phyloP scores from a whole-genome alignment of 805 yeast species.

The Kodamaea hsintzibuensis region DNA sequence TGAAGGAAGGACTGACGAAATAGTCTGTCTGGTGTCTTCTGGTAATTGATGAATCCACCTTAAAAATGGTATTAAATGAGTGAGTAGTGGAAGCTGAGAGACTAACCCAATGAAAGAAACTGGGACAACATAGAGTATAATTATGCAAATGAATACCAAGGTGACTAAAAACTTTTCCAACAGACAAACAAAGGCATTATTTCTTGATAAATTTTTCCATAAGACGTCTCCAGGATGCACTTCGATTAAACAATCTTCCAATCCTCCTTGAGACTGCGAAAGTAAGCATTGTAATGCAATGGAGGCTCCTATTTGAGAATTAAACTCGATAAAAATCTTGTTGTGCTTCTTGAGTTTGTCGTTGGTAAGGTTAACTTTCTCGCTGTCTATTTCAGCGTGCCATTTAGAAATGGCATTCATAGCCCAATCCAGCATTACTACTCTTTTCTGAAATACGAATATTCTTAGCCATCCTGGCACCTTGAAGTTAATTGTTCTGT shows the following conservation, averaged over 20 bases:
- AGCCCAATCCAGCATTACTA: conserved; percentile 30
- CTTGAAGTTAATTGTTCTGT: conserved; percentile 19
- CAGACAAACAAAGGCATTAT: conserved; percentile 35
- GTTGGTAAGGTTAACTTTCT: conserved; percentile 17
- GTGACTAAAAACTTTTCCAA: conserved; percentile 47
- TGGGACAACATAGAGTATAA: conserved; percentile 72
- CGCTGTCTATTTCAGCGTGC: conserved; percentile 18
- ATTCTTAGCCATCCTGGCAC: conserved; percentile 33
- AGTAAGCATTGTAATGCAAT: conserved; percentile 62
- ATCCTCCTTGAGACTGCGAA: conserved; percentile 41
- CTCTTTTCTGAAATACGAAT: conserved; percentile 22
- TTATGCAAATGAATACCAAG: conserved; percentile 47
- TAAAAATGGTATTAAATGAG: conserved; percentile 60
- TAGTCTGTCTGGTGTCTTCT: conserved; percentile 47
- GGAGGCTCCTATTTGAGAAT: conserved; percentile 55
- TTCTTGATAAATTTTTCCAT: conserved; percentile 62
- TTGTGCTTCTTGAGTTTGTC: conserved; percentile 27
- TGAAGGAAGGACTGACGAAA: conserved; percentile 69
- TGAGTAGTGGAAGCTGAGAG: conserved; percentile 69
- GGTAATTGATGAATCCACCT: conserved; percentile 59
- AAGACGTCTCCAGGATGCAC: conserved; percentile 67
- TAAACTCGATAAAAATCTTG: conserved; percentile 65
- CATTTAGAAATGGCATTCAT: conserved; percentile 17
- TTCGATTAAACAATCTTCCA: conserved; percentile 48
- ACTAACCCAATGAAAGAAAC: conserved; percentile 77